Evolutionary conservation across 1,139 yeast genomes (phyloP).

Genomic region (Kodamaea alishanica): DNA sequence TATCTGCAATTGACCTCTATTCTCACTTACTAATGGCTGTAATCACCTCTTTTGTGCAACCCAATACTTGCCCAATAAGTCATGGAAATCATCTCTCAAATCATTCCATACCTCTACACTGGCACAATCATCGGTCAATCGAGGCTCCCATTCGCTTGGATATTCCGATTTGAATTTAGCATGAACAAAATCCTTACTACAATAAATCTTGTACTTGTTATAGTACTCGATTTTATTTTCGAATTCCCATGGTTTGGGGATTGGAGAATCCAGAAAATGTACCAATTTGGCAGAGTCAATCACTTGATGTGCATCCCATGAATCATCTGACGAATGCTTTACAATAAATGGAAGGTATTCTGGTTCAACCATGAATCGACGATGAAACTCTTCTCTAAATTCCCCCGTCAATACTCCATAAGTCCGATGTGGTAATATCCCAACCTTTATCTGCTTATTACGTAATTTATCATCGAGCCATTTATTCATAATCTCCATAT

Average conservation of each 20-base stretch:
- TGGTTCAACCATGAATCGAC: slow-evolving; percentile 27
- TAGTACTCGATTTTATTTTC: slow-evolving; percentile 16
- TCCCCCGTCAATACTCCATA: slow-evolving; percentile 52
- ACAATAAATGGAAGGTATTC: slow-evolving; percentile 30
- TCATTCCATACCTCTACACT: slow-evolving; percentile 31
- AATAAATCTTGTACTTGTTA: slow-evolving; percentile 26
- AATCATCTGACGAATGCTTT: slow-evolving; percentile 16
- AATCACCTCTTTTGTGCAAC: slow-evolving; percentile 13
- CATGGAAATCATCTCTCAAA: slow-evolving; percentile 9
- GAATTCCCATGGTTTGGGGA: slow-evolving; percentile 46
- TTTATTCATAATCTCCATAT: slow-evolving; percentile 49
- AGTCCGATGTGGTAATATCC: slow-evolving; percentile 42
- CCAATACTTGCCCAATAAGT: slow-evolving; percentile 8
- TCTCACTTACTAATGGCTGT: too few species aligned
- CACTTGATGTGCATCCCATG: slow-evolving; percentile 27
- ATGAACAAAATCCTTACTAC: slow-evolving; percentile 15
- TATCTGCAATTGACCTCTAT: too few species aligned
- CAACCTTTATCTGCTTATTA: slow-evolving; percentile 21
- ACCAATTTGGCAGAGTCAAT: slow-evolving; percentile 24
- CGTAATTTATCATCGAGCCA: slow-evolving; percentile 19
- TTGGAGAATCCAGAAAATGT: slow-evolving; percentile 46
- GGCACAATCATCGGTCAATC: slow-evolving; percentile 32
- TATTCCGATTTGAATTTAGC: slow-evolving; percentile 16
- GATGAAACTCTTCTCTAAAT: slow-evolving; percentile 31
- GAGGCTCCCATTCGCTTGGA: slow-evolving; percentile 26